These are phyloP conservation scores for Ceratobasidium sp. DNA, from an alignment of 1,284 basidiomycete genomes.

Conservation along the genomic window DNA sequence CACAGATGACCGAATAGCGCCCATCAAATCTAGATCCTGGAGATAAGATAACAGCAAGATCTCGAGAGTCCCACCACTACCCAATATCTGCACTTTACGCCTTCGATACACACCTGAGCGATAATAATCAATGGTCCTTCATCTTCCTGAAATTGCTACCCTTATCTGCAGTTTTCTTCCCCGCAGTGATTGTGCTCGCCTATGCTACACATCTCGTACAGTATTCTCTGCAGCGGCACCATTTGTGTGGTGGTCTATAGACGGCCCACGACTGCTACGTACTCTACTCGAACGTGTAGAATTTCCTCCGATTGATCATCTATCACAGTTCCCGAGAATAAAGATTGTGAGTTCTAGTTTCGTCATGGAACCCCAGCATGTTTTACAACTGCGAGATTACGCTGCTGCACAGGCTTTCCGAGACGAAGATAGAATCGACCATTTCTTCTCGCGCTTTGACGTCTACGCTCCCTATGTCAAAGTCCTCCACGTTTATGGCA, in stretches of 20 bases:
- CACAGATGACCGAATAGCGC: background rate
- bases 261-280: background rate
- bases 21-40: background rate
- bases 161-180: background rate
- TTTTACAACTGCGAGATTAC: too few species aligned
- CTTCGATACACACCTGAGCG: background rate
- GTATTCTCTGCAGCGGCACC: background rate
- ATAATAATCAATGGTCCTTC: background rate
- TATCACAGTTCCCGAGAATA: background rate
- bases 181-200: background rate
- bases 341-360: background rate
- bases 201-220: background rate
- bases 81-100: too few species aligned
- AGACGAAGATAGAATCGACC: too few species aligned
- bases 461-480: background rate
- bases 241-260: background rate
- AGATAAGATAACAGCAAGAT: conserved; percentile 14
- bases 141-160: background rate
- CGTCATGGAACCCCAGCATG: too few species aligned
- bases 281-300: background rate
- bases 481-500: background rate
- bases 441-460: conserved; percentile 21
- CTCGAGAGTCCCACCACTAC: background rate
- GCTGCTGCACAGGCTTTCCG: too few species aligned
- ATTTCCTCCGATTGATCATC: background rate